These are phyloP conservation scores for Chlorella sp. DNA, from an alignment of 139 green algal species.

Conservation along the genomic window DNA sequence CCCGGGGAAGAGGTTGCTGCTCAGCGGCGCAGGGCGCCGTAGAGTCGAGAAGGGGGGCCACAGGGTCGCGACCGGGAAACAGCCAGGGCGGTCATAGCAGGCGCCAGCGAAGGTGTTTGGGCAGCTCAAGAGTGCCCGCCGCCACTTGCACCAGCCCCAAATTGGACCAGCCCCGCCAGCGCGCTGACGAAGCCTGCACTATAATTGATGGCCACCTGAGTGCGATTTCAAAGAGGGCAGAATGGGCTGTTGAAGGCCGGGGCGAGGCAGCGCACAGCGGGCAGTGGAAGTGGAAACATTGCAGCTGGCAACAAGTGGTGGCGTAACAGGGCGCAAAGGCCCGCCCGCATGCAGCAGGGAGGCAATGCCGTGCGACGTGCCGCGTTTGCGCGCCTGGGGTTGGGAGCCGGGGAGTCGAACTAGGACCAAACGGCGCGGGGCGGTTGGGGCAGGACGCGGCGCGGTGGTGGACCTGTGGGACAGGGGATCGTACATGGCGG, in stretches of 20 bases:
- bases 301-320: neutral
- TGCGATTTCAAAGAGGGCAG: neutral
- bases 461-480: conserved; percentile 44
- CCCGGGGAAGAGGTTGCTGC: no score
- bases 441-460: conserved; percentile 43
- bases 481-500: no score
- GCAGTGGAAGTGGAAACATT: neutral
- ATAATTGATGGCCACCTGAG: conserved; percentile 52
- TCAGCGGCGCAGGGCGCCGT: no score
- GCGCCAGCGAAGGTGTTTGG: no score
- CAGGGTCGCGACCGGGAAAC: no score
- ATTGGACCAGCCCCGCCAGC: conserved; percentile 31
- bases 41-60: no score
- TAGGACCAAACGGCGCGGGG: conserved; percentile 15
- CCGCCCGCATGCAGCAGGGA: neutral
- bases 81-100: no score
- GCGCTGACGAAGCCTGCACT: conserved; percentile 42
- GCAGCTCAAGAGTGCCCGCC: no score
- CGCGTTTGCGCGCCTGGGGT: conserved; percentile 9
- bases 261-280: no score
- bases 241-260: no score
- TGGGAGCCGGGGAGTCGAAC: conserved; percentile 4
- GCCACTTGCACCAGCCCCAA: no score
- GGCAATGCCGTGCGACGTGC: neutral
- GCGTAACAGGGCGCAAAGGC: neutral